These are phyloP conservation scores for Artemisia annua DNA, from an alignment of 129 eudicot species.

Conservation along the genomic window DNA sequence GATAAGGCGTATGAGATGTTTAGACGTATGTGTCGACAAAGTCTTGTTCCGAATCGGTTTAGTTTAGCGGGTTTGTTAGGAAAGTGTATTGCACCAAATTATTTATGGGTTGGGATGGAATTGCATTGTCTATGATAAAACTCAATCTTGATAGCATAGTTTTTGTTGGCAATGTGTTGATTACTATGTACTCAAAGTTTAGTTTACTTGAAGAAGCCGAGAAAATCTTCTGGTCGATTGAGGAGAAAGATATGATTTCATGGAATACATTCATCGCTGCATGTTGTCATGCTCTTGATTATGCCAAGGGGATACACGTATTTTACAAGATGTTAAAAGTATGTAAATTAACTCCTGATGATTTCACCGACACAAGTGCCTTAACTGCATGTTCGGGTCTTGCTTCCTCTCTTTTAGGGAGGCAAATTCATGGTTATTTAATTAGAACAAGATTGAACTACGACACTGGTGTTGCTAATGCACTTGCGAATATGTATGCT, in stretches of 20 bases:
- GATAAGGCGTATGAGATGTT: conserved; percentile 47
- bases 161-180: conserved; percentile 63
- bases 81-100: conserved; percentile 30
- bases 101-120: conserved; percentile 45
- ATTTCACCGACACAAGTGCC: not conserved
- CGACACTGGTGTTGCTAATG: conserved; percentile 62
- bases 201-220: conserved; percentile 43
- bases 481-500: conserved; percentile 77
- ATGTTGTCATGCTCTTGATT: conserved; percentile 48
- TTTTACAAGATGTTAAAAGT: conserved; percentile 51
- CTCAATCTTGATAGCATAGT: conserved; percentile 55
- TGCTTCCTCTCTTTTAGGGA: conserved; percentile 58
- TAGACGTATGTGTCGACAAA: conserved; percentile 45
- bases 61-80: conserved; percentile 55
- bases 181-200: conserved; percentile 63
- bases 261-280: conserved; percentile 65
- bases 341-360: conserved; percentile 41
- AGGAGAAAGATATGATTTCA: conserved; percentile 60
- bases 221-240: conserved; percentile 47
- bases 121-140: conserved; percentile 61
- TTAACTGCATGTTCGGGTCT: conserved; percentile 39
- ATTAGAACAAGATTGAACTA: conserved; percentile 40
- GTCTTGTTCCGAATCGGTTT: conserved; percentile 62
- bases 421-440: conserved; percentile 64
- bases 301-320: conserved; percentile 44